Percentiles rank a stretch among this genome's conserved stretches.
These are phyloP conservation scores for Candida adriatica DNA, from an alignment of 805 yeast species.

Conservation along the genomic window DNA sequence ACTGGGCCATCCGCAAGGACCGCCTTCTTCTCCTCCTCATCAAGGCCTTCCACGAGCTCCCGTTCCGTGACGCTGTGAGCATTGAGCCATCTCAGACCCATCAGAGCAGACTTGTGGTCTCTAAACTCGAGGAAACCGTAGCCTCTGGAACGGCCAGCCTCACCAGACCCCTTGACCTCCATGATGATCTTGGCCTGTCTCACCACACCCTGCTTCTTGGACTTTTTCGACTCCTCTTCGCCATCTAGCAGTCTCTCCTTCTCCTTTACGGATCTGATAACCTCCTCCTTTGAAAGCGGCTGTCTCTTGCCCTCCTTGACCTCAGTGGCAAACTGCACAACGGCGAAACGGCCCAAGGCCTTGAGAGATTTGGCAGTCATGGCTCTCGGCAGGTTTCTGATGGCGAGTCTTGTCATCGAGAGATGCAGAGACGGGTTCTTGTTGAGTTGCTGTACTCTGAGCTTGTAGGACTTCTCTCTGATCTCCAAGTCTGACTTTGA, in stretches of 20 bases:
- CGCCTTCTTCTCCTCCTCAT: conserved; percentile 56
- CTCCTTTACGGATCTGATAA: conserved; percentile 66
- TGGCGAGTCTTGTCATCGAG: conserved; percentile 91
- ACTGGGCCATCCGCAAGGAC: conserved; percentile 46
- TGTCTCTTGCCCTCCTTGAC: conserved; percentile 71
- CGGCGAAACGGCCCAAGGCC: conserved; percentile 89
- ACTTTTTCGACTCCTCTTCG: conserved; percentile 46
- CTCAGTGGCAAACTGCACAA: conserved; percentile 89
- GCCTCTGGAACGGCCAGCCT: conserved; percentile 88
- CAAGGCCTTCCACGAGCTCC: conserved; percentile 66
- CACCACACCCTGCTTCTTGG: conserved; percentile 83
- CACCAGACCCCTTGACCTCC: conserved; percentile 87
- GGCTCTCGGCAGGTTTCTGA: conserved; percentile 89
- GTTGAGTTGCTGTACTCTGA: conserved; percentile 84
- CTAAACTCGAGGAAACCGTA: conserved; percentile 92
- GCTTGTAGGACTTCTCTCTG: conserved; percentile 78
- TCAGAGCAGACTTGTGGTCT: conserved; percentile 87
- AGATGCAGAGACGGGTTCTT: conserved; percentile 88
- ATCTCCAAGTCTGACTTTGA: conserved; percentile 72
- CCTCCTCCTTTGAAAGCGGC: conserved; percentile 84
- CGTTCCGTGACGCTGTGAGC: conserved; percentile 75
- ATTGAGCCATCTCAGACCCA: conserved; percentile 96
- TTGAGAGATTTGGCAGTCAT: conserved; percentile 85
- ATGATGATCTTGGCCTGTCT: conserved; percentile 88
- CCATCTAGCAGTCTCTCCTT: conserved; percentile 38